These are phyloP conservation scores for Erythrophleum ivorense DNA, from an alignment of 331 rosid species.

Conservation along the genomic window DNA sequence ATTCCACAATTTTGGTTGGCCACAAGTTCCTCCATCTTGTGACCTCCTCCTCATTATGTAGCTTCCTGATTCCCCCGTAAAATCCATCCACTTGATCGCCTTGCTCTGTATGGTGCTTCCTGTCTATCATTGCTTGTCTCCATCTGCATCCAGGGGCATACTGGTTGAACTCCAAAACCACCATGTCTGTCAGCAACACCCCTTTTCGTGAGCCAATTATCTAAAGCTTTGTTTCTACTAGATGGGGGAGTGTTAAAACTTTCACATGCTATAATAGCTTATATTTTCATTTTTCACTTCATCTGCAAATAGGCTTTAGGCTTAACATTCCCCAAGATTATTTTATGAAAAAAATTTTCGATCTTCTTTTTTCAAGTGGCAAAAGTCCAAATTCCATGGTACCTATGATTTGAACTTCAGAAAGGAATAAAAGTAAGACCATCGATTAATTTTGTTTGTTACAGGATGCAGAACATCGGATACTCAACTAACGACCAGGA, in stretches of 20 bases:
- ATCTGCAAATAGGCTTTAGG: not conserved
- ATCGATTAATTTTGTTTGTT: not conserved
- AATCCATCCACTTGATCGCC: not conserved
- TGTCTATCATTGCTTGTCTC: conserved; percentile 53
- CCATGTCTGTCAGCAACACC: conserved; percentile 45
- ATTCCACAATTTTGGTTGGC: conserved; percentile 9
- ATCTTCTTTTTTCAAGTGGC: not conserved
- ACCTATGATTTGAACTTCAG: not conserved
- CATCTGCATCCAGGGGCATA: conserved; percentile 59
- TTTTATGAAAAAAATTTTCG: not conserved
- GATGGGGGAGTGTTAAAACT: not conserved
- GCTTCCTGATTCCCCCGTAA: conserved; percentile 21
- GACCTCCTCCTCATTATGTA: conserved; percentile 6
- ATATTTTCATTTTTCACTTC: too few relatives aligned
- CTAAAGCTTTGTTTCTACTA: not conserved
- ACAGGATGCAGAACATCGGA: not conserved
- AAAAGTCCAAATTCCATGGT: not conserved
- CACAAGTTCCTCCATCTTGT: not conserved
- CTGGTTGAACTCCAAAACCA: conserved; percentile 69
- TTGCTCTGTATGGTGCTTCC: conserved; percentile 46
- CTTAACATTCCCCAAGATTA: not conserved
- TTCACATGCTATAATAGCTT: not conserved
- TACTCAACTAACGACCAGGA: not conserved
- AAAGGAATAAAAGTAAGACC: not conserved
- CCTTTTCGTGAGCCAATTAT: conserved; percentile 7